phyloP scores from a whole-genome alignment of 2,329 filamentous ascomycete species.

The Aspergillus puulaauensis region DNA sequence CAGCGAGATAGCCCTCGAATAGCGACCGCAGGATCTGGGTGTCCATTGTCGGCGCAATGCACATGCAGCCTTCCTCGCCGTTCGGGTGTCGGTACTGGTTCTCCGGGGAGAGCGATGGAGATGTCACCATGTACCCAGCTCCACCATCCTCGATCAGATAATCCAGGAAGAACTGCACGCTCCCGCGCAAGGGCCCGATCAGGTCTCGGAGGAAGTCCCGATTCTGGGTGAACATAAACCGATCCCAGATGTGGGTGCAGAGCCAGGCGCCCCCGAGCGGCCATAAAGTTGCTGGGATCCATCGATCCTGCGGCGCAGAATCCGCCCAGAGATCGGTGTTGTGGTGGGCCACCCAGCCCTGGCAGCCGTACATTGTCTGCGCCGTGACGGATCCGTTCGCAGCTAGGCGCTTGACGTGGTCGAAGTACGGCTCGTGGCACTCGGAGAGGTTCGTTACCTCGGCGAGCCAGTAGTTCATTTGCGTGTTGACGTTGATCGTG shows the following conservation, averaged over 20 bases:
- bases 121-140: constrained; percentile 24
- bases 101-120: constrained; percentile 29
- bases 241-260: constrained; percentile 60
- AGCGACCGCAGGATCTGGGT: constrained; percentile 46
- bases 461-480: constrained; percentile 62
- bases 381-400: constrained; percentile 52
- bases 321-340: constrained; percentile 61
- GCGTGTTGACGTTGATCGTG: constrained; percentile 59
- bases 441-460: constrained; percentile 52
- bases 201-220: constrained; percentile 18
- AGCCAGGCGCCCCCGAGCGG: constrained; percentile 57
- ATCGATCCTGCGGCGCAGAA: constrained; percentile 51
- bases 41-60: constrained; percentile 46
- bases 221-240: constrained; percentile 52
- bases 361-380: constrained; percentile 52
- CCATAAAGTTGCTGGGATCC: constrained; percentile 40
- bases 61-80: constrained; percentile 18
- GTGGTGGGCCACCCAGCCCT: constrained; percentile 58
- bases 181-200: constrained; percentile 26
- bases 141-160: constrained; percentile 25
- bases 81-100: constrained; percentile 26
- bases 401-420: constrained; percentile 40
- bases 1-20: constrained; percentile 32
- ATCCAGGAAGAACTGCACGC: constrained; percentile 30
- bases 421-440: constrained; percentile 42